phyloP scores from a whole-genome alignment of 75 land plant genomes.

The Sequoiadendron giganteum region DNA sequence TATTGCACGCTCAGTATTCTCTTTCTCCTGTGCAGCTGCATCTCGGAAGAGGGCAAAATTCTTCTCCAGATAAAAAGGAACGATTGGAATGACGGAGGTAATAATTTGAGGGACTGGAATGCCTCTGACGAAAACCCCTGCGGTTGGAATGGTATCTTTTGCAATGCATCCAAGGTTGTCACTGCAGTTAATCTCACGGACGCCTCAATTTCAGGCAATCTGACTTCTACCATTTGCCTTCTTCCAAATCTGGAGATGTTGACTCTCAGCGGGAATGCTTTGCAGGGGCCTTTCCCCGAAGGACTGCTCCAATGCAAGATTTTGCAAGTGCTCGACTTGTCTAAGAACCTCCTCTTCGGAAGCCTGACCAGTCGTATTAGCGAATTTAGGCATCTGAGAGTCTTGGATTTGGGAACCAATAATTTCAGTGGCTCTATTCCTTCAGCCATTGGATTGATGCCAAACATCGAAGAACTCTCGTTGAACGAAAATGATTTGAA shows the following conservation, averaged over 20 bases:
- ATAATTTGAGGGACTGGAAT: conserved; percentile 40
- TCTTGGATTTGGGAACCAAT: conserved; percentile 56
- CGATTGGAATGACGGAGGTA: conserved; percentile 25
- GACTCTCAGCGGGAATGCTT: conserved; percentile 20
- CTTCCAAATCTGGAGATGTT: neutral
- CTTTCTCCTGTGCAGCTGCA: neutral
- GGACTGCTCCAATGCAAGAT: conserved; percentile 26
- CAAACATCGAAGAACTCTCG: conserved; percentile 32
- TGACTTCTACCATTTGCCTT: conserved; percentile 11
- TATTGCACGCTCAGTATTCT: neutral
- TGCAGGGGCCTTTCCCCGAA: conserved; percentile 52
- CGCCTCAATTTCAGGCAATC: neutral
- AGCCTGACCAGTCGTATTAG: conserved; percentile 37
- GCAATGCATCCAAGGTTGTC: conserved; percentile 19
- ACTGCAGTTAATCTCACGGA: neutral
- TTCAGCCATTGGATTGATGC: conserved; percentile 43
- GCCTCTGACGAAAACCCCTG: conserved; percentile 53
- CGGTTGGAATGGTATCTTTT: conserved; percentile 64
- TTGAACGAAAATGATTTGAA: conserved; percentile 19
- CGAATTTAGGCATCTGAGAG: conserved; percentile 34
- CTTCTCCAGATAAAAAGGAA: conserved; percentile 27
- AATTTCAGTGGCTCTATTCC: conserved; percentile 53
- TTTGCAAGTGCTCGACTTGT: conserved; percentile 39
- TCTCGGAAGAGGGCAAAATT: conserved; percentile 45
- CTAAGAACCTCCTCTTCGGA: conserved; percentile 29